Evolutionary conservation across 208 protist species (phyloP).

Genomic region (Plasmodiophora brassicae): DNA sequence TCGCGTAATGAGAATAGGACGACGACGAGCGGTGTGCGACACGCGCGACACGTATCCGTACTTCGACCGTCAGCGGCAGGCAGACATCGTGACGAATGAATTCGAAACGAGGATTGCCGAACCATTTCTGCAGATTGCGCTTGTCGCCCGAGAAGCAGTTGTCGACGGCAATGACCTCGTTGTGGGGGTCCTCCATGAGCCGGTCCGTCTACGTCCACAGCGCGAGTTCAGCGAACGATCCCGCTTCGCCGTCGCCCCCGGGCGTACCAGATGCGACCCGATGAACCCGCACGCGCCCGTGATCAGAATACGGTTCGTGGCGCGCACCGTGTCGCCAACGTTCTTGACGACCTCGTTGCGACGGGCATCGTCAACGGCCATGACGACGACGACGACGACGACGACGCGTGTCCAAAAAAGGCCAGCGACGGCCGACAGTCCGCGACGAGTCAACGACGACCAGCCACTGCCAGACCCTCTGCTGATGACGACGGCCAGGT

Average conservation of each 20-base stretch:
- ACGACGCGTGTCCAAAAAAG: no score
- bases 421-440: no score
- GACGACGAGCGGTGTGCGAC: no score
- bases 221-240: neutral
- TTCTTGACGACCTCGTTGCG: no score
- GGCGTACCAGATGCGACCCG: constrained; percentile 75
- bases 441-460: no score
- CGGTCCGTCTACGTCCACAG: constrained; percentile 56
- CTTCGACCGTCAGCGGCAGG: neutral
- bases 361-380: no score
- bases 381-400: no score
- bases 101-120: constrained; percentile 71
- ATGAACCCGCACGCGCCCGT: constrained; percentile 90
- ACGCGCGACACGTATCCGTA: no score
- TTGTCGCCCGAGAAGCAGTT: constrained; percentile 77
- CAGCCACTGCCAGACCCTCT: no score
- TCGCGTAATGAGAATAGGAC: no score
- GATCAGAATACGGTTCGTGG: constrained; percentile 43
- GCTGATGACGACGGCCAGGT: no score
- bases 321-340: neutral
- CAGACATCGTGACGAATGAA: constrained; percentile 73
- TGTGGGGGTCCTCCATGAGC: constrained; percentile 59
- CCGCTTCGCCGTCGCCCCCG: neutral
- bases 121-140: constrained; percentile 65
- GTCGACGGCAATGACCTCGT: constrained; percentile 67